Base-by-base conservation (phyloP, 2,329 filamentous ascomycete genomes). In the Pseudocercospora fijiensis region DNA sequence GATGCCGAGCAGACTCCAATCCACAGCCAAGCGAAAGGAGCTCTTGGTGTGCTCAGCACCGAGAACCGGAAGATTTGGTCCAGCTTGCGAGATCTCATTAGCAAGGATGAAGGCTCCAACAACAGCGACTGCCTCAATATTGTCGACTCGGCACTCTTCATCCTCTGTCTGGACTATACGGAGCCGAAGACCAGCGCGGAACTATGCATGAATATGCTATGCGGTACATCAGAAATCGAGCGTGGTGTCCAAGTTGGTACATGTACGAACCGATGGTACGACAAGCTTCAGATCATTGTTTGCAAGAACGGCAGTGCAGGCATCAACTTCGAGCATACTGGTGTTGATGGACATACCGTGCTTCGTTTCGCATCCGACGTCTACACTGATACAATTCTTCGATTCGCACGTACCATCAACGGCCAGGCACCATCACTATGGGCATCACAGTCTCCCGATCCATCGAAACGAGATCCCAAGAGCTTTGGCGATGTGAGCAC, bases 241-340 rank as follows among this genome's bases (percentile, higher is more conserved):
- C 90, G 90, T 74, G 95, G 95, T 4, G 91, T 99, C 1, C 95
- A 99, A 78, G 92, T 97, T 51, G 95, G 95, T 28, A 98, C 95
- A 1, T 99, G 95, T 79, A 97, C 94, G 13, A 99, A 99, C 78
- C 85, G 95, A 66, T 99, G 95, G 95, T 99, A 99, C 74, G 95
- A 99, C 80, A 99, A 99, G 81, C 83, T 99, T 55, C 95, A 99
- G 76, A 97, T 99, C 67, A 98, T 99, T 60, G 95, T 99, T 57
- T 98, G 95, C 83, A 96, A 96, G 80, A 99, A 98, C 78, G 95
- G 95, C 62, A 96, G 92, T 74, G 95, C 95, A 0, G 95, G 95
- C 5, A 98, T 99, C 86, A 99, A 99, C 79, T 98, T 99, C 73
- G 95, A 99, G 77, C 95, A 99, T 74, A 99, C 95, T 0, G 95